Percentiles rank a stretch among this genome's conserved stretches.
Conservation (phyloP, 2,329 filamentous ascomycete genomes). For the Colletotrichum plurivorum region DNA sequence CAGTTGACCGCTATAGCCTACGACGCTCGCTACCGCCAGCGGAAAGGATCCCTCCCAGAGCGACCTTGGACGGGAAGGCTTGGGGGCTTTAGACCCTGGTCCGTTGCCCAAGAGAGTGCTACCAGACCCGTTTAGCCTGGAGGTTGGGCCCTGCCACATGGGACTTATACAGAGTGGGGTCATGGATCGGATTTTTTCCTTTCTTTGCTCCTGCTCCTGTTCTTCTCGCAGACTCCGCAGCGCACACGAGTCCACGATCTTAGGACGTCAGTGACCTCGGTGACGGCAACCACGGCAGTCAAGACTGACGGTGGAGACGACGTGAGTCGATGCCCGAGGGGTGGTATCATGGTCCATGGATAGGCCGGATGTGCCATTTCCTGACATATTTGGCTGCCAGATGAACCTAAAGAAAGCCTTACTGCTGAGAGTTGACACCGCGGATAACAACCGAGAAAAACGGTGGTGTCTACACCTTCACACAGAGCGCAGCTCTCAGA, state of each 20-base stretch:
- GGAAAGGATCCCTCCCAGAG: not conserved
- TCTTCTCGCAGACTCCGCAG: constrained; percentile 17
- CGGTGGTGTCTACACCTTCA: constrained; percentile 4
- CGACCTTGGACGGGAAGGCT: not conserved
- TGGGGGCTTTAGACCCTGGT: constrained; percentile 16
- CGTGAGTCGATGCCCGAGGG: constrained; percentile 2
- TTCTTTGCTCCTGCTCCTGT: constrained; percentile 12
- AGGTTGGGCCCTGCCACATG: constrained; percentile 23
- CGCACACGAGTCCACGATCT: constrained; percentile 6
- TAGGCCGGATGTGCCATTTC: not conserved
- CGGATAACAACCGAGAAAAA: constrained; percentile 6
- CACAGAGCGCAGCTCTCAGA: constrained; percentile 10
- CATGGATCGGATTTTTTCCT: constrained; percentile 26
- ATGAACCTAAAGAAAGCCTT: constrained; percentile 10
- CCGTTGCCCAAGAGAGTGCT: constrained; percentile 21
- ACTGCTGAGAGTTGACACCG: not conserved
- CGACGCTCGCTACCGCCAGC: not conserved
- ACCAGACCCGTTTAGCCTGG: constrained; percentile 18
- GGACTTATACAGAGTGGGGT: constrained; percentile 22
- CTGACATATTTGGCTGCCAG: not conserved
- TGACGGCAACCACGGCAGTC: constrained; percentile 17
- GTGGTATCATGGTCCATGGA: not conserved
- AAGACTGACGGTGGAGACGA: constrained; percentile 5
- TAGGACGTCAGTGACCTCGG: constrained; percentile 6
- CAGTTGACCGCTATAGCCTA: constrained; percentile 9